phyloP scores from a whole-genome alignment of 306 rosid species.

The Astragalus membranaceus region DNA sequence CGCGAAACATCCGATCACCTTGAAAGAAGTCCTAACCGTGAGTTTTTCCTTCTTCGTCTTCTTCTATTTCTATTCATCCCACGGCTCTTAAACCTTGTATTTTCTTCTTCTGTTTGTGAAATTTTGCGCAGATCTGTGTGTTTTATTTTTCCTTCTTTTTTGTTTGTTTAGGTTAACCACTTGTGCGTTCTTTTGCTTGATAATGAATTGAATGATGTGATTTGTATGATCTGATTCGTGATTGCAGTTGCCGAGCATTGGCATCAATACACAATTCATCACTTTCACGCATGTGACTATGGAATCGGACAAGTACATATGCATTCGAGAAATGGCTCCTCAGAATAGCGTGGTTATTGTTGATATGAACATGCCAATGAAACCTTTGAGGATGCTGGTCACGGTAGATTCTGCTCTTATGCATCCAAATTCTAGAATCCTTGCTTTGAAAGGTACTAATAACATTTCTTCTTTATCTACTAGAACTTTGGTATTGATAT shows the following conservation, averaged over 20 bases:
- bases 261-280: conserved; percentile 84
- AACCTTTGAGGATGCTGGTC: conserved; percentile 93
- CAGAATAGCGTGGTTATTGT: conserved; percentile 86
- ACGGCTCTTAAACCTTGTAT: background rate
- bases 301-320: conserved; percentile 95
- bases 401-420: conserved; percentile 94
- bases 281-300: conserved; percentile 95
- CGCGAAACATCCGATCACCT: conserved; percentile 97
- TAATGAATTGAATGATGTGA: conserved; percentile 22
- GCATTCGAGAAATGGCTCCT: conserved; percentile 83
- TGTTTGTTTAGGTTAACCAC: background rate
- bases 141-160: background rate
- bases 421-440: conserved; percentile 93
- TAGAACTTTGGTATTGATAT: background rate
- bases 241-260: conserved; percentile 86
- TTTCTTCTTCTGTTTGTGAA: background rate
- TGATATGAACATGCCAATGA: conserved; percentile 85
- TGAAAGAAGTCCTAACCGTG: conserved; percentile 89
- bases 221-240: conserved; percentile 40
- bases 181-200: background rate
- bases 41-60: conserved; percentile 24
- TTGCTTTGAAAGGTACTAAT: conserved; percentile 80
- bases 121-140: conserved; percentile 41
- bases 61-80: too few relatives aligned
- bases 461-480: background rate